Conservation (phyloP, 129 eudicot genomes). For the Smallanthus sonchifolius region DNA sequence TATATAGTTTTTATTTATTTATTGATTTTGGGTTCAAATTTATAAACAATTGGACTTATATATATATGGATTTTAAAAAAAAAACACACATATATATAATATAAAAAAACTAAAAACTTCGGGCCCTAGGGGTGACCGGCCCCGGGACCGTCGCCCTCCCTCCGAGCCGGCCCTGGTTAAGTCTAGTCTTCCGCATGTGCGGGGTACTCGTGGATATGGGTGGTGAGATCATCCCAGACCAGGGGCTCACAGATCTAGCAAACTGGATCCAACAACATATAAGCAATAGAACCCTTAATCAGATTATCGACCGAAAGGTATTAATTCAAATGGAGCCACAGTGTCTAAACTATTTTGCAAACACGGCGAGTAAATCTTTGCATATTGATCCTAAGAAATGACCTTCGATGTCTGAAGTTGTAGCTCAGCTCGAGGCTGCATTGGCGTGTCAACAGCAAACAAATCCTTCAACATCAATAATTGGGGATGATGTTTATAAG, state of each 20-base stretch:
- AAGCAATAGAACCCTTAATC: neutral
- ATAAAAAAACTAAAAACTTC: too few species aligned
- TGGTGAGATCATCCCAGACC: neutral
- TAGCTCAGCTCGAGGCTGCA: constrained; percentile 28
- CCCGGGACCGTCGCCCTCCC: too few species aligned
- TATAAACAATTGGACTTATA: too few species aligned
- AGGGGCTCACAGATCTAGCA: neutral
- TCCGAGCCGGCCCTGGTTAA: too few species aligned
- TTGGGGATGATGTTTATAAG: neutral
- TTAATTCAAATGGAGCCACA: constrained; percentile 11
- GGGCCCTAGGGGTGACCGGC: too few species aligned
- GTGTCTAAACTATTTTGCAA: constrained; percentile 5
- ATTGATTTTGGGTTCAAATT: too few species aligned
- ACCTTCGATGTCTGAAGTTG: constrained; percentile 46
- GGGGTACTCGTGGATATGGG: too few species aligned
- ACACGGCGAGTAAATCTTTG: constrained; percentile 25
- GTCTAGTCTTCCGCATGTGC: too few species aligned
- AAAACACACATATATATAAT: too few species aligned
- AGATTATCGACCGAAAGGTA: constrained; percentile 13
- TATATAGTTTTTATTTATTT: too few species aligned
- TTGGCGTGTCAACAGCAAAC: constrained; percentile 7
- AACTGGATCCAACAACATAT: constrained; percentile 8
- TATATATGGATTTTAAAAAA: too few species aligned
- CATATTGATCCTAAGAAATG: constrained; percentile 26
- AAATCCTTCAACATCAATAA: neutral